A percentile compares a stretch with the other conserved stretches of the same genome.
Evolutionary conservation across 2,329 filamentous ascomycete species (phyloP).

Genomic region (Xylaria digitata): DNA sequence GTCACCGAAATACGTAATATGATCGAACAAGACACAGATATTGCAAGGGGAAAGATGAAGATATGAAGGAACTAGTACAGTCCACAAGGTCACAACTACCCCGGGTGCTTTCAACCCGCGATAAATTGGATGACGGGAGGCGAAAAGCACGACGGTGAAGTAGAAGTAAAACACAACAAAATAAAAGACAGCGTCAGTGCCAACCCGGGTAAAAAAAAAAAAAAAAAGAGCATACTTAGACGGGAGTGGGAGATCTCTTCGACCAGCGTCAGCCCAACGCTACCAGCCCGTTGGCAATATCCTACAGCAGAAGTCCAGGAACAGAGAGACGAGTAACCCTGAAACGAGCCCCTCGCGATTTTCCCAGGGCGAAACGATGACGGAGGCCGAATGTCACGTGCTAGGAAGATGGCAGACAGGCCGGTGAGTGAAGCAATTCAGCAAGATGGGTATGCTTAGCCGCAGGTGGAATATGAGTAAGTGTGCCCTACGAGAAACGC

Average conservation of each 20-base stretch:
- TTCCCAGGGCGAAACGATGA: background rate
- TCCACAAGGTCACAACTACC: background rate
- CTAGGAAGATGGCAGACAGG: conserved; percentile 6
- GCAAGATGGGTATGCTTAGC: conserved; percentile 16
- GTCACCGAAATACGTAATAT: background rate
- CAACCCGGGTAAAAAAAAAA: background rate
- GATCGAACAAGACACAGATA: background rate
- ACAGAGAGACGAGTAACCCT: conserved; percentile 1
- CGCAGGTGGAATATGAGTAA: conserved; percentile 35
- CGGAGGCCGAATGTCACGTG: conserved; percentile 12
- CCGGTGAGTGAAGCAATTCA: conserved; percentile 9
- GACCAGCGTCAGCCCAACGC: conserved; percentile 9
- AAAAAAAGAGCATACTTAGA: conserved; percentile 32
- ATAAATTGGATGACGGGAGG: background rate
- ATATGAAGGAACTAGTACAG: background rate
- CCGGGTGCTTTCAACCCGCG: background rate
- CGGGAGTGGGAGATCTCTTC: background rate
- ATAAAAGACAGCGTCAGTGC: background rate
- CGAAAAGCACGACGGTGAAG: background rate
- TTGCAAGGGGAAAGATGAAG: background rate
- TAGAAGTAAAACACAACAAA: background rate
- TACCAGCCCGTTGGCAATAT: conserved; percentile 6
- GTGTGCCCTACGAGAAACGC: conserved; percentile 37
- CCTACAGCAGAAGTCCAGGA: background rate
- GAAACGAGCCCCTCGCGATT: background rate